Conservation (phyloP, 1,139 yeast genomes). For the Debaryomycetaceae sp. region DNA sequence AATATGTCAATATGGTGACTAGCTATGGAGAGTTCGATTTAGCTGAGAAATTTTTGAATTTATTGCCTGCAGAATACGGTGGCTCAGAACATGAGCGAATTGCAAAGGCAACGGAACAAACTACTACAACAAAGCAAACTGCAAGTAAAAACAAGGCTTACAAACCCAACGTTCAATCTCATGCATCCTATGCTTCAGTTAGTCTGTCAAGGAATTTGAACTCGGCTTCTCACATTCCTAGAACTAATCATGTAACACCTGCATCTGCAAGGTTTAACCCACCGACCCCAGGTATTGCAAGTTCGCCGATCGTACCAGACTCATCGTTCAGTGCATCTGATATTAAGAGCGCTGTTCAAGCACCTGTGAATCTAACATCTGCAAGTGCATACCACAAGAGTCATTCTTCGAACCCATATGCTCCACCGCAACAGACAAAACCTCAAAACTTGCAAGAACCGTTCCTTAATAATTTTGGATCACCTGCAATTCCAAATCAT, state of each 20-base stretch:
- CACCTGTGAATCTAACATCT: slow-evolving; percentile 6
- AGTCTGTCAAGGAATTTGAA: not conserved
- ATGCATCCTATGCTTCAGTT: not conserved
- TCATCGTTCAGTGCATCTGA: not conserved
- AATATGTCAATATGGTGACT: slow-evolving; percentile 77
- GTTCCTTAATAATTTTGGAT: slow-evolving; percentile 10
- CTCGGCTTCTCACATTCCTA: not conserved
- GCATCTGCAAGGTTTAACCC: not conserved
- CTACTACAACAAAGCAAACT: not conserved
- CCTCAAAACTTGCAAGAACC: slow-evolving; percentile 11
- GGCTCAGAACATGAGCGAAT: slow-evolving; percentile 75
- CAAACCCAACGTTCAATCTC: not conserved
- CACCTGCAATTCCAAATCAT: slow-evolving; percentile 35
- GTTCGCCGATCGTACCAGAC: not conserved
- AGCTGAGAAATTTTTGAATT: slow-evolving; percentile 66
- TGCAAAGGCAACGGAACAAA: slow-evolving; percentile 45
- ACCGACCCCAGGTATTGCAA: not conserved
- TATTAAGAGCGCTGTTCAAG: not conserved
- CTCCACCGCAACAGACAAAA: slow-evolving; percentile 19
- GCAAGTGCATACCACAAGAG: slow-evolving; percentile 6
- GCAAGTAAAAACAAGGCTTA: slow-evolving; percentile 4
- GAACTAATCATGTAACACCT: not conserved
- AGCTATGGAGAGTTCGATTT: slow-evolving; percentile 81
- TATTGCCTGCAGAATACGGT: slow-evolving; percentile 60
- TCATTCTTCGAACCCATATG: slow-evolving; percentile 9